Conservation (phyloP, 441 rosid species). For the Populus hybrid region DNA sequence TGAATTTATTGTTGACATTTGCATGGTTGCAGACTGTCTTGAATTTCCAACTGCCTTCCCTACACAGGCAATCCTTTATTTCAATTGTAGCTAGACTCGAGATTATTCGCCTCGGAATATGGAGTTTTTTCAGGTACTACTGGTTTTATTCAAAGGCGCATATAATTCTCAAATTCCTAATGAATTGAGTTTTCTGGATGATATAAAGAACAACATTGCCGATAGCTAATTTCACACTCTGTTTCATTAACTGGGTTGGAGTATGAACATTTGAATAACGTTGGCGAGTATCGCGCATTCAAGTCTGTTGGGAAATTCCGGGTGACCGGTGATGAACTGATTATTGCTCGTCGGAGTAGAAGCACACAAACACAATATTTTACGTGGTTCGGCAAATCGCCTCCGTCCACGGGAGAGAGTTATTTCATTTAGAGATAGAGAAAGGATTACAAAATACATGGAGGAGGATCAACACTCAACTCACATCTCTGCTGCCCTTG, state of each 20-base stretch:
- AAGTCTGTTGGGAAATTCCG: no score
- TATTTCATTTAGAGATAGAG: no score
- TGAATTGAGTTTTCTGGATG: not conserved
- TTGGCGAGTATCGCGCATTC: not conserved
- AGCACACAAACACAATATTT: no score
- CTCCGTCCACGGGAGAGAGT: no score
- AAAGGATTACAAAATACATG: no score
- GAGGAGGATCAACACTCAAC: no score
- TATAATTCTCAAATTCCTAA: not conserved
- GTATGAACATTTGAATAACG: not conserved
- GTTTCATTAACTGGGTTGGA: conserved; percentile 16
- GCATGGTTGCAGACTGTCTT: conserved; percentile 60
- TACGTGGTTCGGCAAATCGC: no score
- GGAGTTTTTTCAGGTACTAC: conserved; percentile 55
- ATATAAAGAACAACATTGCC: not conserved
- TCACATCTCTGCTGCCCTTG: no score
- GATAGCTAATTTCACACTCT: no score
- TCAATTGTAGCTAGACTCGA: conserved; percentile 48
- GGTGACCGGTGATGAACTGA: no score
- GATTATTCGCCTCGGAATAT: conserved; percentile 54
- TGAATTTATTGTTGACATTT: conserved; percentile 33
- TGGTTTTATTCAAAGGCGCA: no score
- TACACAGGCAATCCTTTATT: conserved; percentile 34
- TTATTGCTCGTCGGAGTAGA: no score
- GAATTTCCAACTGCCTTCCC: conserved; percentile 26